Evolutionary conservation across 352 stramenopile genomes (phyloP).

Genomic region (Lagenidium sp.): DNA sequence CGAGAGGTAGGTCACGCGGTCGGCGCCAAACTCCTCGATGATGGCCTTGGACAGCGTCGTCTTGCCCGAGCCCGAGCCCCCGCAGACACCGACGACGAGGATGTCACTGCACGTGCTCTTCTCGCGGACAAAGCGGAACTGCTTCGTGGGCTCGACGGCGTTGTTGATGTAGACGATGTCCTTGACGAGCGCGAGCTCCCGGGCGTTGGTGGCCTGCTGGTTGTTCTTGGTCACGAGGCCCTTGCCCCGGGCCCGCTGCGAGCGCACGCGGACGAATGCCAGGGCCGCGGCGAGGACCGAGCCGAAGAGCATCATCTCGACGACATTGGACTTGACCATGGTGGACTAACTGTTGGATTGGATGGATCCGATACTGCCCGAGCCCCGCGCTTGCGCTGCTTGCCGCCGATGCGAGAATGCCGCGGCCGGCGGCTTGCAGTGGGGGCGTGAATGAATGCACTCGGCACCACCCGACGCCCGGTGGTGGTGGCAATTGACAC

Average conservation of each 20-base stretch:
- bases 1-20: conserved; percentile 91
- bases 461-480: no score
- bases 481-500: no score
- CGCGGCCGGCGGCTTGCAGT: neutral
- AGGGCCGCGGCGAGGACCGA: conserved; percentile 37
- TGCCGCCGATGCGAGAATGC: neutral
- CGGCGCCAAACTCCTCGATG: conserved; percentile 80
- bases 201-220: conserved; percentile 34
- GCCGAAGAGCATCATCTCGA: conserved; percentile 39
- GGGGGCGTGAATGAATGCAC: no score
- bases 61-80: conserved; percentile 88
- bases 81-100: conserved; percentile 88
- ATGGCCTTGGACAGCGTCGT: conserved; percentile 88
- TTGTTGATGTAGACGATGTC: conserved; percentile 84
- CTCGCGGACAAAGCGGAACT: conserved; percentile 34
- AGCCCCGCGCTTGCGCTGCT: neutral
- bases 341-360: no score
- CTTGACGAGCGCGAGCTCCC: conserved; percentile 73
- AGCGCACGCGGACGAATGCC: conserved; percentile 30
- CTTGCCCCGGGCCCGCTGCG: conserved; percentile 21
- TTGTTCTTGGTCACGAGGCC: conserved; percentile 31
- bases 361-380: no score
- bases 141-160: conserved; percentile 25
- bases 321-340: conserved; percentile 11
- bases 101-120: conserved; percentile 46